These are phyloP conservation scores for apple (Malus domestica) DNA, from an alignment of 306 rosid genomes.

Conservation along the genomic window ASM211411v1 NC_041799.1:37381501-37382000, in stretches of 20 bases:
- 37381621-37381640: constrained; percentile 40
- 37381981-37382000: constrained; percentile 62
- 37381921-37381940: constrained; percentile 53
- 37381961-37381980: constrained; percentile 67
- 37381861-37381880: constrained; percentile 84
- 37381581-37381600: constrained; percentile 38
- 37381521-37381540: constrained; percentile 33
- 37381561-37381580: constrained; percentile 57
- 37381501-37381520: constrained; percentile 50
- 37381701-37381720: constrained; percentile 96
- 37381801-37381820: constrained; percentile 48
- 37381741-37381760: constrained; percentile 39
- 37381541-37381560: constrained; percentile 55
- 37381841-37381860: constrained; percentile 73
- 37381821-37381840: constrained; percentile 80
- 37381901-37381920: constrained; percentile 40
- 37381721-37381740: constrained; percentile 85
- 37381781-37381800: constrained; percentile 45
- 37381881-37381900: constrained; percentile 83
- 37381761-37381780: constrained; percentile 70
- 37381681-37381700: constrained; percentile 98
- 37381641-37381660: constrained; percentile 69
- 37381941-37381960: constrained; percentile 75
- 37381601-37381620: constrained; percentile 31
- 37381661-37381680: constrained; percentile 68